Conservation (phyloP, 1,284 basidiomycete species). For the Ustilago crameri region DNA sequence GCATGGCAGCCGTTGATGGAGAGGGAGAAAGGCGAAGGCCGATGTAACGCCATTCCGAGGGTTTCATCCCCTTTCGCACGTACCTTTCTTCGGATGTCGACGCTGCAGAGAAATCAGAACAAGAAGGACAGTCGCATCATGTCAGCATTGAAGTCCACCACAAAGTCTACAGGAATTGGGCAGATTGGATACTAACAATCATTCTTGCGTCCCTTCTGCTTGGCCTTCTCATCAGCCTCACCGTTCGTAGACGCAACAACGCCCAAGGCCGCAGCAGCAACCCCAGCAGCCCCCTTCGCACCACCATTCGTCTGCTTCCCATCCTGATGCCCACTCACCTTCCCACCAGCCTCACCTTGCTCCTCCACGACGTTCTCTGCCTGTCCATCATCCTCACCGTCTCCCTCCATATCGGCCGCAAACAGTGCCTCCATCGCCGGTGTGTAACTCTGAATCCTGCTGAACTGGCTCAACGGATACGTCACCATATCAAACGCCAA, state of each 20-base stretch:
- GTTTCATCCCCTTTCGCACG: constrained; percentile 37
- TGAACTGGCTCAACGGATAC: constrained; percentile 79
- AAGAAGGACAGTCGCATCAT: neutral
- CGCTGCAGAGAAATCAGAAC: constrained; percentile 6
- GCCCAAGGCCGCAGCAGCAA: constrained; percentile 10
- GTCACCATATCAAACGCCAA: constrained; percentile 84
- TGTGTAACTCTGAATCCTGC: constrained; percentile 81
- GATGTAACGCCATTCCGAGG: constrained; percentile 34
- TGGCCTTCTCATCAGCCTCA: neutral
- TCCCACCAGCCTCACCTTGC: neutral
- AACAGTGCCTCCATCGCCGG: constrained; percentile 79
- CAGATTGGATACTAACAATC: constrained; percentile 25
- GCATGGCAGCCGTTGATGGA: neutral
- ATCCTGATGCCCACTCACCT: neutral
- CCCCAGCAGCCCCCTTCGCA: constrained; percentile 4
- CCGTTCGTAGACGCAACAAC: constrained; percentile 2
- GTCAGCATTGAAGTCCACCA: constrained; percentile 1
- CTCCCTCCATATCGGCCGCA: constrained; percentile 74
- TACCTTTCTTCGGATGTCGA: constrained; percentile 1
- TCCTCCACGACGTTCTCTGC: constrained; percentile 2
- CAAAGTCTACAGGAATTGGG: neutral
- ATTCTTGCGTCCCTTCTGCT: constrained; percentile 2
- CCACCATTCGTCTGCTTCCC: constrained; percentile 1
- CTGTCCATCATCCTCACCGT: constrained; percentile 70
- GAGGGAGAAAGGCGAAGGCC: constrained; percentile 18